Conservation (phyloP, 305 asterid species). For the Solanum hybrid region DNA sequence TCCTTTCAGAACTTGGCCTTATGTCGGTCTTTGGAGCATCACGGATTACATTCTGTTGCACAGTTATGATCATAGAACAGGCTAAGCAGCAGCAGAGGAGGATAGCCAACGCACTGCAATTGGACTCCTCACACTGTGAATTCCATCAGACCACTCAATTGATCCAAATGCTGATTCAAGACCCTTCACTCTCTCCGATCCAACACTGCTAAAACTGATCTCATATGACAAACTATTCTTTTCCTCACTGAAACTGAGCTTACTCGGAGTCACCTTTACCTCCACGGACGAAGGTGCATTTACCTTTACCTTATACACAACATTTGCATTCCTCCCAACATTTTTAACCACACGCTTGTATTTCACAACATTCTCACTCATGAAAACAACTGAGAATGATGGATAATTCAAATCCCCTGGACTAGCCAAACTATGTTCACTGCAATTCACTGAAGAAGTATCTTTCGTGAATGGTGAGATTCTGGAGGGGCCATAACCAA, state of each 20-base stretch:
- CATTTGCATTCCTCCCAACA: slow-evolving; percentile 32
- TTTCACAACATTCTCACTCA: slow-evolving; percentile 24
- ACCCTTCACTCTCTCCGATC: slow-evolving; percentile 12
- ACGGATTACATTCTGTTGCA: not conserved
- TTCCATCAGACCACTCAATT: slow-evolving; percentile 51
- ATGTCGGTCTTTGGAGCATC: not conserved
- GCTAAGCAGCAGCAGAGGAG: not conserved
- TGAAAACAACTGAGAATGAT: slow-evolving; percentile 64
- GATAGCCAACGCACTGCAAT: slow-evolving; percentile 42
- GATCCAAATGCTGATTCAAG: slow-evolving; percentile 46
- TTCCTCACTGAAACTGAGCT: slow-evolving; percentile 37
- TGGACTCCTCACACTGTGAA: slow-evolving; percentile 65
- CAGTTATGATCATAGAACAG: not conserved
- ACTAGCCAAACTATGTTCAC: slow-evolving; percentile 18
- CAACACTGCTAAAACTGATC: slow-evolving; percentile 31
- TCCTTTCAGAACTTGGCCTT: not conserved
- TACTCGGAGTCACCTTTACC: slow-evolving; percentile 54
- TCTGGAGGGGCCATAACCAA: slow-evolving; percentile 36
- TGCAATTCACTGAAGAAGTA: slow-evolving; percentile 36
- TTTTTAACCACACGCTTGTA: slow-evolving; percentile 56
- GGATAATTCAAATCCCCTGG: slow-evolving; percentile 85
- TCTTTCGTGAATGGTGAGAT: slow-evolving; percentile 41
- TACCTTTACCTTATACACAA: slow-evolving; percentile 46
- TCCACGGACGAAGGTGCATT: slow-evolving; percentile 54
- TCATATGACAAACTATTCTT: slow-evolving; percentile 47